Evolutionary conservation across 768 basidiomycete species (phyloP).

Genomic region (Auricularia sp.): DNA sequence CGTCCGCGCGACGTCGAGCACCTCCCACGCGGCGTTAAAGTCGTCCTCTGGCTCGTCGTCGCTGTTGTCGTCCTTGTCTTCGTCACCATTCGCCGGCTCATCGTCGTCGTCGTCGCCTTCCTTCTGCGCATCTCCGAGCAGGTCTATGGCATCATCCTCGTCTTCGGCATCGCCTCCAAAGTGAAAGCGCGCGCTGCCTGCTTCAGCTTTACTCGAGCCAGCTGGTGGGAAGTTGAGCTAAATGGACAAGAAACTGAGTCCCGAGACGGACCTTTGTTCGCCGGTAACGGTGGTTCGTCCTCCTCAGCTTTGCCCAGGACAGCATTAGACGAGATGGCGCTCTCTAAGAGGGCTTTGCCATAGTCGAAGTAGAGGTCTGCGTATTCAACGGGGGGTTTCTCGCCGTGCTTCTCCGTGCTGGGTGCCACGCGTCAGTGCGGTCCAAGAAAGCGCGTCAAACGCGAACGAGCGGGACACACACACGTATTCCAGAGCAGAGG

Average conservation of each 20-base stretch:
- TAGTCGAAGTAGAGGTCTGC: slow-evolving; percentile 88
- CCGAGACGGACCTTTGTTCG: slow-evolving; percentile 24
- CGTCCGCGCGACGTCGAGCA: slow-evolving; percentile 86
- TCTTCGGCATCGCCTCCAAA: slow-evolving; percentile 78
- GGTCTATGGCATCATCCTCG: slow-evolving; percentile 50
- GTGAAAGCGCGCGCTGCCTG: slow-evolving; percentile 51
- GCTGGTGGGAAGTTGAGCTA: slow-evolving; percentile 16
- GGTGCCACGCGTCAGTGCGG: slow-evolving; percentile 2
- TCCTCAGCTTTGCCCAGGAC: slow-evolving; percentile 86
- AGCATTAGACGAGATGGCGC: slow-evolving; percentile 74
- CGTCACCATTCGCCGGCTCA: slow-evolving; percentile 45
- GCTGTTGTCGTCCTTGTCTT: slow-evolving; percentile 57
- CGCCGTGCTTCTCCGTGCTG: slow-evolving; percentile 67
- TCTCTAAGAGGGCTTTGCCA: slow-evolving; percentile 87
- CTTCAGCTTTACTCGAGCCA: slow-evolving; percentile 27
- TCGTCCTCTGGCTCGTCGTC: slow-evolving; percentile 89
- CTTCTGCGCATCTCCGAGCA: slow-evolving; percentile 50
- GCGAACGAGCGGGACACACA: slow-evolving; percentile 34
- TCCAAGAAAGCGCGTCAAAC: slow-evolving; percentile 4
- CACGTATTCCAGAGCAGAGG: slow-evolving; percentile 74
- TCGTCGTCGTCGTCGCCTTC: slow-evolving; percentile 25
- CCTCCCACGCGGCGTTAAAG: slow-evolving; percentile 96
- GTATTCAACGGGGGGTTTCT: slow-evolving; percentile 62
- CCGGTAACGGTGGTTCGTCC: slow-evolving; percentile 37
- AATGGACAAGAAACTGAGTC: not conserved